A percentile compares a stretch with the other conserved stretches of the same genome.
These are phyloP conservation scores for Saksenaea vasiformis DNA, from an alignment of 371 early-diverging fungal genomes.

Conservation along the genomic window DNA sequence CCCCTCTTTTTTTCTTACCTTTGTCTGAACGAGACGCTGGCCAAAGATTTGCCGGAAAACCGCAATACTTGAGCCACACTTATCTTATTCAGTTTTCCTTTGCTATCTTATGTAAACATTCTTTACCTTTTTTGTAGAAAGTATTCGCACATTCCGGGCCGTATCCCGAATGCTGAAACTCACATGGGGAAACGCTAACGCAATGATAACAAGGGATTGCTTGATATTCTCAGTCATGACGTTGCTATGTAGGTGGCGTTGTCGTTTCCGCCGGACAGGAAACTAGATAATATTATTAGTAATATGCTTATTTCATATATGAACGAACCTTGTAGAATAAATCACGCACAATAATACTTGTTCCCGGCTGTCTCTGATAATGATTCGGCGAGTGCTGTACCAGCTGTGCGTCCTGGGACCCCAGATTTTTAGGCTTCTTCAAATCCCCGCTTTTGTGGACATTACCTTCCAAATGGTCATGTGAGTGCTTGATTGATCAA, in stretches of 20 bases:
- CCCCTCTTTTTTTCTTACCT: not conserved
- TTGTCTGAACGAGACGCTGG: conserved; percentile 10
- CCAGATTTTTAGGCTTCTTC: not conserved
- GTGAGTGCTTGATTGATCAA: conserved; percentile 32
- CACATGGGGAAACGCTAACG: conserved; percentile 49
- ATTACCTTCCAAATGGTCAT: conserved; percentile 60
- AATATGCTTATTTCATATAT: not conserved
- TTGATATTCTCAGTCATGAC: conserved; percentile 47
- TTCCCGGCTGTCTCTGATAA: conserved; percentile 50
- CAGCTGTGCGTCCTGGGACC: conserved; percentile 50
- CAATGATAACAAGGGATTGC: conserved; percentile 50
- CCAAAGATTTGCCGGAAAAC: conserved; percentile 17
- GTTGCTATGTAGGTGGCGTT: conserved; percentile 11
- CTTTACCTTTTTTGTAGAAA: conserved; percentile 51
- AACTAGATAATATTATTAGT: conserved; percentile 35
- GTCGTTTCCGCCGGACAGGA: conserved; percentile 59
- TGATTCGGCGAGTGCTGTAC: conserved; percentile 26
- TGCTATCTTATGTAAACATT: not conserved
- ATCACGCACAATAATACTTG: conserved; percentile 61
- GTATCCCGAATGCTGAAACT: conserved; percentile 50
- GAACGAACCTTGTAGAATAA: conserved; percentile 69
- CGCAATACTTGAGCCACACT: conserved; percentile 9
- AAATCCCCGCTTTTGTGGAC: not conserved
- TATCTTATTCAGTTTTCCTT: not conserved
- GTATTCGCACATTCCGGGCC: conserved; percentile 31